A percentile compares a stretch with the other conserved stretches of the same genome.
Evolutionary conservation across 805 yeast species (phyloP).

Genomic region (Kurtzmaniella cleridarum): DNA sequence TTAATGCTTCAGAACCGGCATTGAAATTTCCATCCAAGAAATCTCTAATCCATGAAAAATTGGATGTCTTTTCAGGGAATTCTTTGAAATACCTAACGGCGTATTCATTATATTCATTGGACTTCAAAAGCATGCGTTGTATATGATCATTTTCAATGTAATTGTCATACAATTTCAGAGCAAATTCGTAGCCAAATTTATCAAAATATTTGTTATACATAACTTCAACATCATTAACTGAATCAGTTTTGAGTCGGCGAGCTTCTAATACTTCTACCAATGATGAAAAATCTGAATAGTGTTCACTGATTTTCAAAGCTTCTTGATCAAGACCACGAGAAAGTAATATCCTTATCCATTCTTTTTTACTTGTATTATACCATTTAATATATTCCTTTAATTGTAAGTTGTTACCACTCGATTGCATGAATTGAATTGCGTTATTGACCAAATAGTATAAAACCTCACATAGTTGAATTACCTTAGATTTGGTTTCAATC

Average conservation of each 20-base stretch:
- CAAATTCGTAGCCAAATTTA: slow-evolving; percentile 65
- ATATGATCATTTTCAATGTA: slow-evolving; percentile 50
- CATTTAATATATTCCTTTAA: slow-evolving; percentile 25
- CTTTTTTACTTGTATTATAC: slow-evolving; percentile 24
- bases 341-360: slow-evolving; percentile 61
- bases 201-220: slow-evolving; percentile 49
- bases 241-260: slow-evolving; percentile 16
- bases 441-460: slow-evolving; percentile 31
- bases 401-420: slow-evolving; percentile 16
- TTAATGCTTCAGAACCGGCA: slow-evolving; percentile 46
- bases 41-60: slow-evolving; percentile 70
- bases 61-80: slow-evolving; percentile 35
- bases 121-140: slow-evolving; percentile 50
- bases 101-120: slow-evolving; percentile 45
- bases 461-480: slow-evolving; percentile 22
- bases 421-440: slow-evolving; percentile 33
- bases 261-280: slow-evolving; percentile 46
- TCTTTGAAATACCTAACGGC: slow-evolving; percentile 49
- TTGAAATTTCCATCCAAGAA: slow-evolving; percentile 46
- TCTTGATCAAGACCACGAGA: slow-evolving; percentile 44
- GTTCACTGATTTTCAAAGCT: slow-evolving; percentile 60
- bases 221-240: slow-evolving; percentile 5
- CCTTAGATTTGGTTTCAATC: slow-evolving; percentile 11
- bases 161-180: slow-evolving; percentile 53
- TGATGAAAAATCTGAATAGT: slow-evolving; percentile 59